Evolutionary conservation across 768 basidiomycete genomes (phyloP).

Genomic region (Mycena leptocephala): DNA sequence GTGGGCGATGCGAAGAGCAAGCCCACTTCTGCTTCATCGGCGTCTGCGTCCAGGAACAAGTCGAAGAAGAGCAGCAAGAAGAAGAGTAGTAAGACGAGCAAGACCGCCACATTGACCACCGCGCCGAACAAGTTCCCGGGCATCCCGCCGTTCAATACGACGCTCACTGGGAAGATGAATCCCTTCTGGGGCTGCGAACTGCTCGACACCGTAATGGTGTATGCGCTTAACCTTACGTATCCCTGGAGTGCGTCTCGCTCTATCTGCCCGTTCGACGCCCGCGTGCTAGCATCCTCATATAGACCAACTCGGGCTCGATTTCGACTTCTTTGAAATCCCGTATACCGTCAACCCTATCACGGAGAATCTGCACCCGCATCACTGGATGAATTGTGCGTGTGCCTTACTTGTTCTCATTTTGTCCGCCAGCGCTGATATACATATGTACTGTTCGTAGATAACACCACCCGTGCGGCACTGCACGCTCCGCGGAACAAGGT

Average conservation of each 20-base stretch:
- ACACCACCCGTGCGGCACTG: constrained; percentile 58
- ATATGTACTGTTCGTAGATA: too few relatives aligned
- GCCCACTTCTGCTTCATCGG: too few relatives aligned
- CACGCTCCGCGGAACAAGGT: constrained; percentile 61
- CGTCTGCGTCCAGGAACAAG: not conserved
- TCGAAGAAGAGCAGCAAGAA: not conserved
- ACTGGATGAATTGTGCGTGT: constrained; percentile 10
- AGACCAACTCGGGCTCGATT: constrained; percentile 22
- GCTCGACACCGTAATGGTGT: constrained; percentile 74
- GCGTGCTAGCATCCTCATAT: not conserved
- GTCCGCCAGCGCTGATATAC: too few relatives aligned
- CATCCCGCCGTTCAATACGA: too few relatives aligned
- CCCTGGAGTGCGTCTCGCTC: constrained; percentile 59
- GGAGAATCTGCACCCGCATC: constrained; percentile 47
- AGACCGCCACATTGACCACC: too few relatives aligned
- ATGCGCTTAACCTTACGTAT: constrained; percentile 81
- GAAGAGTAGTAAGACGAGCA: too few relatives aligned
- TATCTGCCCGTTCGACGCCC: not conserved
- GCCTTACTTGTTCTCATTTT: not conserved
- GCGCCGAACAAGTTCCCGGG: too few relatives aligned
- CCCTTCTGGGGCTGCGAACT: constrained; percentile 65
- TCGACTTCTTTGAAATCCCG: constrained; percentile 28
- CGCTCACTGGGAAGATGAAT: too few relatives aligned
- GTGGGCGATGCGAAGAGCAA: too few relatives aligned
- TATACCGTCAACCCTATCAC: constrained; percentile 26